Base-by-base conservation (phyloP, 1,284 basidiomycete genomes). In the Ceratobasidium sp. region DNA sequence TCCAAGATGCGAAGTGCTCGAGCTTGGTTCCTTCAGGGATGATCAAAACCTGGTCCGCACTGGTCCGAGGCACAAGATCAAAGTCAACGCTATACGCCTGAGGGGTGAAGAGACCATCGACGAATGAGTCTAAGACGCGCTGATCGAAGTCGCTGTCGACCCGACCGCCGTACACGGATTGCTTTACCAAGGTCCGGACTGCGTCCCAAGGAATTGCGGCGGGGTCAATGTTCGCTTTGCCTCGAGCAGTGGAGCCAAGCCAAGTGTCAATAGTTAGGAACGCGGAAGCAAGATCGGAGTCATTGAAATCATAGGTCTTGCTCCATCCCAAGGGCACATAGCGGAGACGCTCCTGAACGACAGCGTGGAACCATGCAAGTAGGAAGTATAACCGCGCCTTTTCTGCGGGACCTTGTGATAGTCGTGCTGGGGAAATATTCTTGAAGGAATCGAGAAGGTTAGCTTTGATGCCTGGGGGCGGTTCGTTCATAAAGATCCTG, bases 361-460 rank as follows among this genome's bases (percentile, higher is more conserved):
- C 88, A 19, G 96, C 95, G 80, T 98, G 96, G 89, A 98, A 96
- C 96, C 96, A 98, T 1, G 96, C 94, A n/a, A 98, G 88, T 48
- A 98, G 84, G 90, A 96, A 96, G 82, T 96, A 96, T 31, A 98
- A 81, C 5, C 96, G 89, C 19, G 90, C 86, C 81, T 97, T 97
- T 83, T 98, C 96, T 7, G 90, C 90, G 2, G 96, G 96, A 4
- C 96, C 96, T 82, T 88, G 91, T 27, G 86, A 85, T 54, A 90
- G 85, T 53, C 93, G 89, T n/a, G 87, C 81, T 0, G 89, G 84
- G 0, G 92, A 81, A 53, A 98, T 93, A 76, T 87, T 88, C 53
- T 90, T 87, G n/a, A 98, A 84, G 1, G 94, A 96, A 81, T 98
- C 96, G 51, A 96, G 86, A 8, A 98, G 85, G 81, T 97, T 98